A percentile compares a stretch with the other conserved stretches of the same genome.
These are phyloP conservation scores for Glycine soja DNA, from an alignment of 306 rosid genomes.

Conservation along the genomic window DNA sequence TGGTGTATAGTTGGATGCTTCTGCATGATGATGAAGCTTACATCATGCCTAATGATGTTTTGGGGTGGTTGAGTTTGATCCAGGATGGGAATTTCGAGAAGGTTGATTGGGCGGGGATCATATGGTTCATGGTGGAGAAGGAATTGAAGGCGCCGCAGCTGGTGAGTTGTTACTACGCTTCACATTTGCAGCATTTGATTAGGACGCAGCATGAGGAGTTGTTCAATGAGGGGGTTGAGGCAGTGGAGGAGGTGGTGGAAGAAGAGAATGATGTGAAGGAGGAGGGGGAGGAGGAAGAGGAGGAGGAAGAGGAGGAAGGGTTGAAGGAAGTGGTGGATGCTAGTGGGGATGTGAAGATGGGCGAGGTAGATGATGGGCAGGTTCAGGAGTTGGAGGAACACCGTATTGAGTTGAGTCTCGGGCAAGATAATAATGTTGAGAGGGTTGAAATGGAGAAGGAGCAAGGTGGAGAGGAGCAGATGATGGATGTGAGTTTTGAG, in stretches of 20 bases:
- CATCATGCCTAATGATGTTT: conserved; percentile 67
- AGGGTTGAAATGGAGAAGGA: conserved; percentile 49
- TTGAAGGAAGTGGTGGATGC: conserved; percentile 52
- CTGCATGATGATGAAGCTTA: conserved; percentile 82
- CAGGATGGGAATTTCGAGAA: conserved; percentile 69
- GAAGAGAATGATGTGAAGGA: conserved; percentile 52
- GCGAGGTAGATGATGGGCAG: conserved; percentile 52
- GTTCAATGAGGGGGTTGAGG: conserved; percentile 47
- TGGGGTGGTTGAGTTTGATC: conserved; percentile 49
- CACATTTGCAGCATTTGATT: conserved; percentile 84
- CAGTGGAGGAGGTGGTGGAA: conserved; percentile 19
- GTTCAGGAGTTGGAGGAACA: conserved; percentile 63
- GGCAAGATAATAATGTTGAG: conserved; percentile 59
- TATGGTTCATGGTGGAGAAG: conserved; percentile 87
- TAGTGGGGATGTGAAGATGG: conserved; percentile 52
- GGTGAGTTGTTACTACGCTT: conserved; percentile 79
- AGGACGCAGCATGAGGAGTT: conserved; percentile 64
- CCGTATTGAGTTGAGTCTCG: conserved; percentile 64
- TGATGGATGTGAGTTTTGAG: conserved; percentile 60
- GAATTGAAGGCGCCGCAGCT: conserved; percentile 64
- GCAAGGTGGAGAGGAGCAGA: conserved; percentile 52
- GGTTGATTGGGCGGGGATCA: conserved; percentile 82
- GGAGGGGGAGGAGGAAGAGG: conserved; percentile 50
- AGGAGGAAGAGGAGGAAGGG: conserved; percentile 45
- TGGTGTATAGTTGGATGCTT: conserved; percentile 80